These are phyloP conservation scores for Heterobasidion parviporum DNA, from an alignment of 1,284 basidiomycete genomes.

Conservation along the genomic window DNA sequence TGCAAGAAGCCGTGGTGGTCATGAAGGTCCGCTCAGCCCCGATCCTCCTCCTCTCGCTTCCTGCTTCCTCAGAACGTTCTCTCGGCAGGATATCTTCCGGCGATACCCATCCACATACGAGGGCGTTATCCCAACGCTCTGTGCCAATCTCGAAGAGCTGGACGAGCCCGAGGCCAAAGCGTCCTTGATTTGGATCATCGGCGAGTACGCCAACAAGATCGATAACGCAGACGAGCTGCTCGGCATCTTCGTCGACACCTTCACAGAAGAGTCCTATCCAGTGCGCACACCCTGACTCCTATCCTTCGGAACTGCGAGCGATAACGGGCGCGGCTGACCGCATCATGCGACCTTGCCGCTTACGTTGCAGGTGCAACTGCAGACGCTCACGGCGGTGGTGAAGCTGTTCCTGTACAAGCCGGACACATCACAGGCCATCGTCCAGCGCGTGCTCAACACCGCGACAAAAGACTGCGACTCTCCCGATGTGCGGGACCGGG, in stretches of 20 bases:
- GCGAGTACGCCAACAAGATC: slow-evolving; percentile 96
- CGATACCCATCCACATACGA: slow-evolving; percentile 98
- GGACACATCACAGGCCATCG: slow-evolving; percentile 82
- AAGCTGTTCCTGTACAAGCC: slow-evolving; percentile 96
- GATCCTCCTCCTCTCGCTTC: not conserved
- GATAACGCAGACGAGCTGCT: slow-evolving; percentile 93
- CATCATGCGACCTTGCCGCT: not conserved
- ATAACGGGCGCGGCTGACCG: no score
- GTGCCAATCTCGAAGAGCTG: slow-evolving; percentile 91
- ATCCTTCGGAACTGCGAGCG: no score
- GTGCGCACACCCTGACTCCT: slow-evolving; percentile 30
- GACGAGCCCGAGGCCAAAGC: slow-evolving; percentile 99
- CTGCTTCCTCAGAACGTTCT: not conserved
- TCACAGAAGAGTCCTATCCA: slow-evolving; percentile 89
- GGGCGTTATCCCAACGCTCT: slow-evolving; percentile 91
- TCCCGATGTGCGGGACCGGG: slow-evolving; percentile 92
- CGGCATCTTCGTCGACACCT: slow-evolving; percentile 84
- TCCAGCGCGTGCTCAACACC: slow-evolving; percentile 85
- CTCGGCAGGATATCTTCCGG: slow-evolving; percentile 85
- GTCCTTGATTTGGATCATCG: slow-evolving; percentile 97
- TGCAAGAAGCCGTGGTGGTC: slow-evolving; percentile 96
- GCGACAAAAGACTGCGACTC: slow-evolving; percentile 97
- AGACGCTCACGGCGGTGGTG: slow-evolving; percentile 92
- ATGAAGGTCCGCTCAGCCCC: slow-evolving; percentile 68
- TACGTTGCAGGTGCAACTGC: slow-evolving; percentile 74